Conservation (phyloP, 345 rosid species). For the Corchorus olitorius region DNA sequence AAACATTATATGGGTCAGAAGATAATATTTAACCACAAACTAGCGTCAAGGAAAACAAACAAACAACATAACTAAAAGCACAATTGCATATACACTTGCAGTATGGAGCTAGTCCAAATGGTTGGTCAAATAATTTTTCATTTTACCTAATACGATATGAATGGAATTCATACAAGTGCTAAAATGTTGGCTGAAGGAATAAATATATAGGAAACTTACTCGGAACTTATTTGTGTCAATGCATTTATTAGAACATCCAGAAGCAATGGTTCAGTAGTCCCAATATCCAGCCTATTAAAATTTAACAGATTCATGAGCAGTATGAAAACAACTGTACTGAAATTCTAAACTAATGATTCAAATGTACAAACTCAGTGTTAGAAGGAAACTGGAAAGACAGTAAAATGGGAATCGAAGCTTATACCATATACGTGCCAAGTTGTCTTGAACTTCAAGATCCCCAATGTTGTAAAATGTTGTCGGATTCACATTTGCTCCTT, state of each 20-base stretch:
- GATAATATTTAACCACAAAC: not conserved
- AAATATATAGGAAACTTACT: conserved; percentile 48
- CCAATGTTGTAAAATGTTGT: conserved; percentile 89
- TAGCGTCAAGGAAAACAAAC: not conserved
- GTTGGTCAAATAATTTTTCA: not conserved
- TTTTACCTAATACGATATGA: not conserved
- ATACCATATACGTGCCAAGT: conserved; percentile 84
- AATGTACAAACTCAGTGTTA: not conserved
- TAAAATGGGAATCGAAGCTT: conserved; percentile 11
- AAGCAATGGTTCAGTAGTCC: conserved; percentile 76
- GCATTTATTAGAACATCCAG: conserved; percentile 84
- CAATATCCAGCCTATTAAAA: conserved; percentile 79
- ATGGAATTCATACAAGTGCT: not conserved
- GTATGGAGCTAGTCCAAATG: not conserved
- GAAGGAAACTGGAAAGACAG: not conserved
- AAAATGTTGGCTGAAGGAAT: not conserved
- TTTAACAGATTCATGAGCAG: conserved; percentile 18
- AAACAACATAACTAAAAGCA: not conserved
- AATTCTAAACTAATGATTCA: not conserved
- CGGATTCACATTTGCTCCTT: conserved; percentile 83
- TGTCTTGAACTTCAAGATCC: conserved; percentile 88
- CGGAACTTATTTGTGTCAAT: conserved; percentile 86
- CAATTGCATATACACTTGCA: not conserved
- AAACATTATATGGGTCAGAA: not conserved
- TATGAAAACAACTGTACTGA: not conserved